These are phyloP conservation scores for Dichomitus squalens DNA, from an alignment of 1,284 basidiomycete species.

Conservation along the genomic window DNA sequence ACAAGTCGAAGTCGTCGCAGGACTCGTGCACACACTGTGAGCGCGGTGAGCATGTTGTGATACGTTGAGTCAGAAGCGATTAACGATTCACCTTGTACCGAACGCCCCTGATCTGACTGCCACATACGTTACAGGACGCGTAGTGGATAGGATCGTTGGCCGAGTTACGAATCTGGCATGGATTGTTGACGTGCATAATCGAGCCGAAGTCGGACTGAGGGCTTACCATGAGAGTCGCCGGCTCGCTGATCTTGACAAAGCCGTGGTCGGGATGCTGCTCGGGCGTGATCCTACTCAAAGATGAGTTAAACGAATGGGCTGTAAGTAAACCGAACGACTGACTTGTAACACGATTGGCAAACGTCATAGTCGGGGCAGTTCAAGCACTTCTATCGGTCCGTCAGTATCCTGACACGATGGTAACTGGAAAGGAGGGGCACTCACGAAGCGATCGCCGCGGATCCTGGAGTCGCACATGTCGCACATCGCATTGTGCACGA, in stretches of 20 bases:
- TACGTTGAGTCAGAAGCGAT: not conserved
- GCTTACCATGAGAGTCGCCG: conserved; percentile 60
- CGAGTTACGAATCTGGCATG: conserved; percentile 21
- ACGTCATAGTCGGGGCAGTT: conserved; percentile 79
- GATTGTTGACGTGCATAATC: not conserved
- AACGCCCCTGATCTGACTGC: conserved; percentile 55
- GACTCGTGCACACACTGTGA: conserved; percentile 77
- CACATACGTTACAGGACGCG: conserved; percentile 48
- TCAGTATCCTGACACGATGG: conserved; percentile 1
- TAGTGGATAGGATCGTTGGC: conserved; percentile 19
- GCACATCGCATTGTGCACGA: conserved; percentile 64
- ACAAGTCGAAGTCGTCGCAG: conserved; percentile 86
- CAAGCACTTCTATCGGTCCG: conserved; percentile 60
- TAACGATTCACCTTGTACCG: conserved; percentile 65
- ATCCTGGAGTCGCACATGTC: conserved; percentile 77
- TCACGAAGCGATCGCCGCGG: conserved; percentile 60
- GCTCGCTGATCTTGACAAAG: conserved; percentile 68
- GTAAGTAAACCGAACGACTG: conserved; percentile 15
- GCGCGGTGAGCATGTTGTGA: conserved; percentile 8
- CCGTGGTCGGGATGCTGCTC: conserved; percentile 80
- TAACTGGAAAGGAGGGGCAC: not conserved
- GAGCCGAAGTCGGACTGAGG: not conserved
- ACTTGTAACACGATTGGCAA: conserved; percentile 73
- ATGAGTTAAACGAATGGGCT: not conserved
- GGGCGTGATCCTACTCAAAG: conserved; percentile 51